Evolutionary conservation across 441 rosid species (phyloP).

Genomic region (Jatropha podagrica): DNA sequence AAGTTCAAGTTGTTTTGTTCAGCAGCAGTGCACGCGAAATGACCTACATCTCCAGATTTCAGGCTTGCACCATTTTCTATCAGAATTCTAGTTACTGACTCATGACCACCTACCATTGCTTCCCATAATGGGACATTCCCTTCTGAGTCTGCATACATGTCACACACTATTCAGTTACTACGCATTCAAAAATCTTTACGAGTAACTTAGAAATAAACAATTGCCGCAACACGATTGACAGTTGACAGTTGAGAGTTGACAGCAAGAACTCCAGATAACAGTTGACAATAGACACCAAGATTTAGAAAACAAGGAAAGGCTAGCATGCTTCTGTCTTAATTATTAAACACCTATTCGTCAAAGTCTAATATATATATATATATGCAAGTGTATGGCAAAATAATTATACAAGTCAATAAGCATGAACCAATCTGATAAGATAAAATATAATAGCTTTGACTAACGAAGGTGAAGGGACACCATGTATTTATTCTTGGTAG

Average conservation of each 20-base stretch:
- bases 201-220: not conserved
- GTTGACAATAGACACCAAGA: not conserved
- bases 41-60: slow-evolving; percentile 61
- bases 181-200: not conserved
- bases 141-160: slow-evolving; percentile 44
- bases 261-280: not conserved
- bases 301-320: no score
- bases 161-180: not conserved
- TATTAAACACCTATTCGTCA: not conserved
- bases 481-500: not conserved
- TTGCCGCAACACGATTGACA: no score
- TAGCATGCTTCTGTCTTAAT: no score
- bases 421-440: slow-evolving; percentile 17
- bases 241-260: no score
- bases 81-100: slow-evolving; percentile 43
- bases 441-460: slow-evolving; percentile 1
- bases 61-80: slow-evolving; percentile 45
- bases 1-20: slow-evolving; percentile 57
- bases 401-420: slow-evolving; percentile 9
- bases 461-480: not conserved
- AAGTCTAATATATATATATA: not conserved
- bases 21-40: slow-evolving; percentile 62
- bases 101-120: slow-evolving; percentile 62
- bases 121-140: slow-evolving; percentile 77
- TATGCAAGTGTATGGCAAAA: not conserved